phyloP scores from a whole-genome alignment of 176 grass and related monocot species.

The Cenchrus fungigraminus region DNA sequence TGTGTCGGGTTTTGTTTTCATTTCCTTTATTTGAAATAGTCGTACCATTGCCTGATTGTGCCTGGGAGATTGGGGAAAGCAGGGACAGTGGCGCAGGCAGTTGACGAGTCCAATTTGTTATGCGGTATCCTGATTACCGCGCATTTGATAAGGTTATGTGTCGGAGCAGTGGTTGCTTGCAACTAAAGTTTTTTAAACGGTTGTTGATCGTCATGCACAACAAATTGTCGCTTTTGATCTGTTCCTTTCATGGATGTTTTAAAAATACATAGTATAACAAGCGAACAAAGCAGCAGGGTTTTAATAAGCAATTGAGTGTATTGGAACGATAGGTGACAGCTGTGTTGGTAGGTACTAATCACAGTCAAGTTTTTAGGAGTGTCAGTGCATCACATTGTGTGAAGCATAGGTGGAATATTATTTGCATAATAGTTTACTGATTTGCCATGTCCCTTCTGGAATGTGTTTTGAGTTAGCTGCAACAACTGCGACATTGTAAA shows the following conservation, averaged over 20 bases:
- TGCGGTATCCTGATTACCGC: not conserved
- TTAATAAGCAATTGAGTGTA: constrained; percentile 36
- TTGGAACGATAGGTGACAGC: constrained; percentile 41
- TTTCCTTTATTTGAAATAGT: not conserved
- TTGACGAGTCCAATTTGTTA: constrained; percentile 12
- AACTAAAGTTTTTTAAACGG: constrained; percentile 20
- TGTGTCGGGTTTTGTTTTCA: not conserved
- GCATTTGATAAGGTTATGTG: not conserved
- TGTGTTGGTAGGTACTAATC: constrained; percentile 49
- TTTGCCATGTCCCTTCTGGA: constrained; percentile 13
- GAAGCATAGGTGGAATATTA: constrained; percentile 12
- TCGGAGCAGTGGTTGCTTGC: constrained; percentile 12
- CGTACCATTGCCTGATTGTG: not conserved
- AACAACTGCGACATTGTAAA: not conserved
- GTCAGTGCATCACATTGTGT: constrained; percentile 39
- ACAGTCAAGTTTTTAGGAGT: constrained; percentile 30
- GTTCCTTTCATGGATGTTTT: constrained; percentile 39
- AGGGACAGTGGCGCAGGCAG: not conserved
- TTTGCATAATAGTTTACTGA: not conserved
- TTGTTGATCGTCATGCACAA: constrained; percentile 24
- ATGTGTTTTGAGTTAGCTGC: constrained; percentile 19
- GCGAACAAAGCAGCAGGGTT: constrained; percentile 37
- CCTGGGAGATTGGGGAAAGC: constrained; percentile 15
- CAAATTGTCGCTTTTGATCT: constrained; percentile 41
- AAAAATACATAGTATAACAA: not conserved